Evolutionary conservation across 108 stramenopile species (phyloP).

Genomic region (Cylindrotheca closterium): DNA sequence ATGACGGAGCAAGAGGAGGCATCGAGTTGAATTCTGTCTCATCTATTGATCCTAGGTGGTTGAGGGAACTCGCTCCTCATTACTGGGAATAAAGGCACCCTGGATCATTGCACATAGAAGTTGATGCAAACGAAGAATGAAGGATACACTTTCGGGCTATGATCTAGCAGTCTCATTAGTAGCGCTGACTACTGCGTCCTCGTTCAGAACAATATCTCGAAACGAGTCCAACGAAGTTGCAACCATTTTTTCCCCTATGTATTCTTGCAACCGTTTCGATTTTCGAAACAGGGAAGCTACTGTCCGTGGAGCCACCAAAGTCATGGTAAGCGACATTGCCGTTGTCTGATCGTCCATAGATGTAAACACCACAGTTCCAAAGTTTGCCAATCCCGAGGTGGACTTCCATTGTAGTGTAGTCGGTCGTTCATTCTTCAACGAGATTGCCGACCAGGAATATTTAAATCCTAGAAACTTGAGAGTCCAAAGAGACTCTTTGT

Average conservation of each 20-base stretch:
- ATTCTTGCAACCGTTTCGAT: constrained; percentile 41
- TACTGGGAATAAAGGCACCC: constrained; percentile 68
- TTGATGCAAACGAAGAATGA: no score
- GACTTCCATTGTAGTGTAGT: constrained; percentile 69
- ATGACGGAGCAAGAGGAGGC: constrained; percentile 76
- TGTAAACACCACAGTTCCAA: constrained; percentile 54
- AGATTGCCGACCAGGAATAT: constrained; percentile 65
- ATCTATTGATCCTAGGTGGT: constrained; percentile 92
- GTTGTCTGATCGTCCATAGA: constrained; percentile 15
- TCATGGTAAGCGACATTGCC: constrained; percentile 59
- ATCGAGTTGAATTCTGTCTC: constrained; percentile 84
- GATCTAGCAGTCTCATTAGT: neutral
- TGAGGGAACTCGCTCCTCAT: constrained; percentile 96
- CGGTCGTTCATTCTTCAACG: constrained; percentile 50
- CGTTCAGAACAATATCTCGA: constrained; percentile 57
- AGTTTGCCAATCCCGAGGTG: constrained; percentile 69
- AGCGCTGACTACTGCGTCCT: constrained; percentile 25
- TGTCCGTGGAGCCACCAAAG: constrained; percentile 57
- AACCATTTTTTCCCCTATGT: constrained; percentile 67
- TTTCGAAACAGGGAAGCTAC: constrained; percentile 53
- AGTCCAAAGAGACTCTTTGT: constrained; percentile 62
- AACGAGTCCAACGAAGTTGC: constrained; percentile 56
- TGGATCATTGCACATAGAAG: no score
- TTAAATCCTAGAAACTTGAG: constrained; percentile 57
- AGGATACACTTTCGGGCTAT: neutral